These are phyloP conservation scores for Ceratobasidium sp. DNA, from an alignment of 1,284 basidiomycete genomes.

Conservation along the genomic window DNA sequence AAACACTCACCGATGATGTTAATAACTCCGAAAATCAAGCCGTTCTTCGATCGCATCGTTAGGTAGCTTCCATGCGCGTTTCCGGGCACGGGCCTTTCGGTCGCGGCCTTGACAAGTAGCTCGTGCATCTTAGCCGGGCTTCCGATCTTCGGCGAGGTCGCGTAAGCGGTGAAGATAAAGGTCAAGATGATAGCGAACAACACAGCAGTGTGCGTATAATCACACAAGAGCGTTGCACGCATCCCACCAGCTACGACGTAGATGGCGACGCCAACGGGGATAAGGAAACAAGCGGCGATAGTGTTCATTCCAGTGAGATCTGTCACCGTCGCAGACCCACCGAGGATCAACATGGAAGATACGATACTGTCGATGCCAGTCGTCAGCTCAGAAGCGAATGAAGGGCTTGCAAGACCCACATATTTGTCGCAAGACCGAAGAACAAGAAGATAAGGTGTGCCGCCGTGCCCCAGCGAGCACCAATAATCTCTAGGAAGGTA, in stretches of 20 bases:
- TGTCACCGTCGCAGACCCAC: conserved; percentile 73
- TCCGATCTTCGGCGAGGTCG: conserved; percentile 70
- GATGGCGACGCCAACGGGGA: conserved; percentile 68
- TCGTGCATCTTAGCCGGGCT: conserved; percentile 67
- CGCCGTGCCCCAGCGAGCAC: conserved; percentile 66
- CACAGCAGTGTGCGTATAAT: conserved; percentile 82
- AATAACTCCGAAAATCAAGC: conserved; percentile 90
- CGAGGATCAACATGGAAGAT: conserved; percentile 71
- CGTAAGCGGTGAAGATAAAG: conserved; percentile 79
- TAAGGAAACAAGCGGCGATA: conserved; percentile 74
- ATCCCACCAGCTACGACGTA: conserved; percentile 68
- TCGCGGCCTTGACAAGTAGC: conserved; percentile 62
- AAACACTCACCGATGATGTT: conserved; percentile 64
- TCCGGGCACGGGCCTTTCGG: conserved; percentile 64
- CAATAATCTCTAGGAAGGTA: conserved; percentile 76
- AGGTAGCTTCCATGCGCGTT: conserved; percentile 75
- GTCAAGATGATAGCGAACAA: conserved; percentile 85
- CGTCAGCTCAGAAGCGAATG: conserved; percentile 32
- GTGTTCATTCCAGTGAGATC: conserved; percentile 69
- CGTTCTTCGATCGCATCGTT: conserved; percentile 85
- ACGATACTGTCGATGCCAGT: conserved; percentile 69
- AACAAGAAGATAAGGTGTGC: conserved; percentile 75
- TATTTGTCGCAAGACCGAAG: conserved; percentile 62
- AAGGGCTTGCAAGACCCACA: conserved; percentile 13
- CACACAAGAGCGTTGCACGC: conserved; percentile 62